Evolutionary conservation across 345 rosid species (phyloP), one percentile per base, ranked within the genome.

Genomic region (Melastoma malabathricum): DNA sequence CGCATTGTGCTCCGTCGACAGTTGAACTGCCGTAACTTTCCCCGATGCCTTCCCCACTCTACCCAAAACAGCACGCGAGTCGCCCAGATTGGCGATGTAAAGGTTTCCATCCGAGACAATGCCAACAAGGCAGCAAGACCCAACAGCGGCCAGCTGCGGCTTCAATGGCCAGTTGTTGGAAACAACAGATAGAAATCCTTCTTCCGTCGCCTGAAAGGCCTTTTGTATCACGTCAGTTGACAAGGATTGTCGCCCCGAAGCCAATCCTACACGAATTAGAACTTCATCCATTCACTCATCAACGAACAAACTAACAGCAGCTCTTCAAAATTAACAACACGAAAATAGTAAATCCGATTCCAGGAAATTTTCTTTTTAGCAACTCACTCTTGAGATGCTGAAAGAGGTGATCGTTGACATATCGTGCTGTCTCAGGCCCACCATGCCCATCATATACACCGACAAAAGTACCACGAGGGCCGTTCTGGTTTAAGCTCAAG

Each of bases 361-460:
- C 18, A 51, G 41, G 54, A 15, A 16, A 51, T 19, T 50, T 12
- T 51, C 22, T 15, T 15, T 25, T 51, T n/a, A 51, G 38, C 14
- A 10, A 65, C 74, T 71, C 56, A 75, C 80, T 71, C 65, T 50
- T 75, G 46, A 75, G 71, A 63, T 75, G 70, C 58, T 65, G 69
- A 44, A 75, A 71, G 62, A 75, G 74, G 52, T 75, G 69, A 57
- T 71, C 67, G 47, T 71, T 71, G 59, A 75, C 31, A 45, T 62
- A 71, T 17, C 68, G 76, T 0, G 80, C 63, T 3, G 80, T 65
- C 59, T 75, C 80, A 16, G 80, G 80, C 39, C 76, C 80, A 1
- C 76, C 80, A 22, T 75, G 76, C 17, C 80, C 80, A 44, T 75
- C 80, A 41, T 75, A 75, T 27, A 75, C 66, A 46, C 80, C 80